Evolutionary conservation across 192 early-diverging fungal genomes (phyloP).

Genomic region (Obelidium mucronatum): DNA sequence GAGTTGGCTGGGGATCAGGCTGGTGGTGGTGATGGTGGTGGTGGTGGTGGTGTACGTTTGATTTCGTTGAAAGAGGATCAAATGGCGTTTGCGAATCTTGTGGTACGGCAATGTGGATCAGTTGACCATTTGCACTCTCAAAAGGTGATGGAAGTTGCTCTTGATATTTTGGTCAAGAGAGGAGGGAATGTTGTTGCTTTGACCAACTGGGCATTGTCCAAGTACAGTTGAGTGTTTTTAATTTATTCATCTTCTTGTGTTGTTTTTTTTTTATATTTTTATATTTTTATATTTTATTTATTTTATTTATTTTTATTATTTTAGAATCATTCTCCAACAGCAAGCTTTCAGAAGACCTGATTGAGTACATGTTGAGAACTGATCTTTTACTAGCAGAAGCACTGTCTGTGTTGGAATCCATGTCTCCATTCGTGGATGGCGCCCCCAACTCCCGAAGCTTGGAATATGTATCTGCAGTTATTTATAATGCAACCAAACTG

Average conservation of each 20-base stretch:
- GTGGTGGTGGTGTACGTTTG: too few species aligned
- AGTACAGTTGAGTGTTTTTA: slow-evolving; percentile 10
- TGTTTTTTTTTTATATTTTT: too few species aligned
- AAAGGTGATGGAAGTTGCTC: background rate
- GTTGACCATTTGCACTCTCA: too few species aligned
- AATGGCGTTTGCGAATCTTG: too few species aligned
- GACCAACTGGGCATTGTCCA: background rate
- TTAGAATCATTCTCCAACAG: background rate
- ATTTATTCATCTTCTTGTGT: background rate
- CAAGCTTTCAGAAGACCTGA: too few species aligned
- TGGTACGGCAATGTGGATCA: too few species aligned
- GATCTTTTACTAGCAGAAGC: background rate
- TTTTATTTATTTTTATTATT: background rate
- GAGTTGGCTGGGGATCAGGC: too few species aligned
- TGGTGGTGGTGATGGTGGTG: too few species aligned
- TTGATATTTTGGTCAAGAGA: too few species aligned
- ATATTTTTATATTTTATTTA: too few species aligned
- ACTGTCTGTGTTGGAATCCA: background rate
- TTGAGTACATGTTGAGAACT: background rate
- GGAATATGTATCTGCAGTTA: background rate
- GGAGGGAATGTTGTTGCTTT: background rate
- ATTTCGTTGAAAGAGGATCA: too few species aligned
- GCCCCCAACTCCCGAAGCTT: background rate
- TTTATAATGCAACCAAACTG: slow-evolving; percentile 14
- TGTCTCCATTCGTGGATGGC: background rate